Evolutionary conservation across 2,329 filamentous ascomycete species (phyloP).

Genomic region (Gaeumannomyces tritici): DNA sequence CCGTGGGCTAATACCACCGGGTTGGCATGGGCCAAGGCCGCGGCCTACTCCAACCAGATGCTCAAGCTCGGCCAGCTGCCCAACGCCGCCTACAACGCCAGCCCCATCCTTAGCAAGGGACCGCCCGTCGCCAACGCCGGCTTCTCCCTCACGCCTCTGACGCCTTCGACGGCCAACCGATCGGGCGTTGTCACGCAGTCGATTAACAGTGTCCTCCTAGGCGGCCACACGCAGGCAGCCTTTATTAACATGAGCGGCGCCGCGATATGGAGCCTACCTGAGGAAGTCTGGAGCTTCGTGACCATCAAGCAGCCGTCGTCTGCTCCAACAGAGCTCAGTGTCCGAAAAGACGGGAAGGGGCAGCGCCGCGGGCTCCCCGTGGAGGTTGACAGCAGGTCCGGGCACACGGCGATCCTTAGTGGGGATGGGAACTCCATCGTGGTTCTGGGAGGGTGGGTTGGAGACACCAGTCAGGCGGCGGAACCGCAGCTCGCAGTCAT

Average conservation of each 20-base stretch:
- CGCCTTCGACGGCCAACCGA: conserved; percentile 59
- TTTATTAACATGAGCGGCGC: conserved; percentile 94
- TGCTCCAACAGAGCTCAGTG: conserved; percentile 45
- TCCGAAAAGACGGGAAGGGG: conserved; percentile 21
- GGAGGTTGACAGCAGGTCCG: conserved; percentile 69
- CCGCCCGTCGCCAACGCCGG: conserved; percentile 74
- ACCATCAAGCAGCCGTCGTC: conserved; percentile 37
- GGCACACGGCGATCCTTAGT: conserved; percentile 75
- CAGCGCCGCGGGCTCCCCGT: conserved; percentile 4
- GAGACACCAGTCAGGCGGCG: conserved; percentile 65
- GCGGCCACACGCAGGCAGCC: conserved; percentile 72
- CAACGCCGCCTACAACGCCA: conserved; percentile 22
- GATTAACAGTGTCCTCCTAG: conserved; percentile 70
- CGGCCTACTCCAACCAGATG: conserved; percentile 76
- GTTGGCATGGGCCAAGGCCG: conserved; percentile 53
- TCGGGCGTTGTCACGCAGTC: conserved; percentile 60
- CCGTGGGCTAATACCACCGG: conserved; percentile 35
- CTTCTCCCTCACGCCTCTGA: conserved; percentile 69
- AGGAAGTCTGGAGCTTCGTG: conserved; percentile 79
- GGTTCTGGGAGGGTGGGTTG: conserved; percentile 87
- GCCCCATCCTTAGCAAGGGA: conserved; percentile 37
- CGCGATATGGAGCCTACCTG: conserved; percentile 77
- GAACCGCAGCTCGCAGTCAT: conserved; percentile 73
- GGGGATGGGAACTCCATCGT: conserved; percentile 70
- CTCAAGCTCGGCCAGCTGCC: conserved; percentile 47